Base-by-base conservation (phyloP, 345 rosid species). In the Arabidopsis arenosa region DNA sequence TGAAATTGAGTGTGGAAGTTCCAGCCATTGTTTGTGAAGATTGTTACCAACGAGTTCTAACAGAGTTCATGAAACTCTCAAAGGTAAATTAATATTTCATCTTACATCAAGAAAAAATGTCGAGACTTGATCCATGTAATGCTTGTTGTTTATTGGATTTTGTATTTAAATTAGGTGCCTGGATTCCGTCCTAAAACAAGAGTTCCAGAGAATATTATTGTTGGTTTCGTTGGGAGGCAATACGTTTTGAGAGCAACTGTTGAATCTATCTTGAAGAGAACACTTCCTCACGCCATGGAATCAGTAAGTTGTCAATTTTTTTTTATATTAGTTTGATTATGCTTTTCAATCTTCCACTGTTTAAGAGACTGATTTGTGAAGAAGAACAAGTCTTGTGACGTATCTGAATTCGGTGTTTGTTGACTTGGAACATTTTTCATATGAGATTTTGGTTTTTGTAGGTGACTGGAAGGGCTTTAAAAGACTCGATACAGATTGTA, bases 241-340 rank as follows among this genome's bases (percentile, higher is more conserved):
- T 81, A 82, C 80, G 86, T 93, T 72, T 84, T 83, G 72, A 85
- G 80, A 82, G 98, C 98, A 59, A 83, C 90, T 1, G 84, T 92
- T 67, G 98, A 94, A 77, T 87, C 98, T 64, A 88, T 94, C 65
- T 57, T 94, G 85, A 83, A 92, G 84, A 86, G 97, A 84, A 94
- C 98, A 54, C 96, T 94, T 77, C 98, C 97, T 41, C 97, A 94
- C 71, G 93, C 98, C 73, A 81, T 94, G 96, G 80, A 92, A 56
- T 85, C 88, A 39, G 98, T 93, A 87, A 67, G 58, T 7, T 33
- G 40, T 78, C 58, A 13, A 1, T 11, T 15, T 0, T 11, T 11
- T 0, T 35, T 43, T 14, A 13, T 11, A 12, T 36, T 30, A 17
- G 12, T 67, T 65, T 17, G 15, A 6, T 48, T 39, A n/a, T 14